Conservation (phyloP, 2,329 filamentous ascomycete species). For the Simplicillium aogashimaense region DNA sequence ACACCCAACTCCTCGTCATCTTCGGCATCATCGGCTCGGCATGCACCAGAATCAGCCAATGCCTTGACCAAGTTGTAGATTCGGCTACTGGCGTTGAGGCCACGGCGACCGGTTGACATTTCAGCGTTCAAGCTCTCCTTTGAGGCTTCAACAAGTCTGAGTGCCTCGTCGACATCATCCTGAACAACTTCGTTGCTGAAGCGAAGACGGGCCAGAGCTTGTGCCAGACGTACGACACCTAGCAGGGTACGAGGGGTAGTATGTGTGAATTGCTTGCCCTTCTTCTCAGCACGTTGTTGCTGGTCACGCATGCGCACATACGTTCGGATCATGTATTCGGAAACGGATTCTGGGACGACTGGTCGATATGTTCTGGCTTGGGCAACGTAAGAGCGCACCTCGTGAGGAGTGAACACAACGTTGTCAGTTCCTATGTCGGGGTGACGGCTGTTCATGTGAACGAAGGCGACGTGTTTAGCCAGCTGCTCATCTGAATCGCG, state of each 20-base stretch:
- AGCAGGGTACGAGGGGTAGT: conserved; percentile 90
- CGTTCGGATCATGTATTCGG: conserved; percentile 93
- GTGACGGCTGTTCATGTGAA: conserved; percentile 94
- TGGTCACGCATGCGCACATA: conserved; percentile 92
- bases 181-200: conserved; percentile 79
- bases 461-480: conserved; percentile 88
- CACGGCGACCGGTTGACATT: conserved; percentile 45
- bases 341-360: conserved; percentile 71
- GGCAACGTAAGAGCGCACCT: conserved; percentile 93
- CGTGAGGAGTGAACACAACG: conserved; percentile 81
- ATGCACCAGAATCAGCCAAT: conserved; percentile 78
- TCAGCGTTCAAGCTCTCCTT: conserved; percentile 84
- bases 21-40: conserved; percentile 59
- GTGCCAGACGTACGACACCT: conserved; percentile 83
- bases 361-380: conserved; percentile 85
- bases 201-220: conserved; percentile 83
- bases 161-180: conserved; percentile 91
- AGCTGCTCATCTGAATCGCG: conserved; percentile 88
- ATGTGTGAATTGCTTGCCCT: conserved; percentile 87
- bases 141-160: conserved; percentile 83
- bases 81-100: conserved; percentile 73
- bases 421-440: conserved; percentile 56
- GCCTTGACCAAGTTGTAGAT: conserved; percentile 93
- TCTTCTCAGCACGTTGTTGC: conserved; percentile 83
- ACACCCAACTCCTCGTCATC: conserved; percentile 36